These are phyloP conservation scores for Prunus yedoensis DNA, from an alignment of 331 rosid species.

Conservation along the genomic window DNA sequence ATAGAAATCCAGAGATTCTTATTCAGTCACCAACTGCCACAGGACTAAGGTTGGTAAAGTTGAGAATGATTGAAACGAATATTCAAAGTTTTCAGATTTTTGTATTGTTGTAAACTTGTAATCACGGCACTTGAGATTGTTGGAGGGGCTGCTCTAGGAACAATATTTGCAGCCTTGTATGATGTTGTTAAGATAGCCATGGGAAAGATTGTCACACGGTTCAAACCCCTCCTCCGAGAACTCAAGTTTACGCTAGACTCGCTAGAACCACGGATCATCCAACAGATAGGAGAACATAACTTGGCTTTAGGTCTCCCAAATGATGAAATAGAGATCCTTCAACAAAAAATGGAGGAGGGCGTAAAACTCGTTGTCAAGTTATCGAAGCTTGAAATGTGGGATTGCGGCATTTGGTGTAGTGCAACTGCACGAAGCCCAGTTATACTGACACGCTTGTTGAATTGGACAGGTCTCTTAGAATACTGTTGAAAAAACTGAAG, in stretches of 20 bases:
- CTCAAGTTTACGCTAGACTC: too few relatives aligned
- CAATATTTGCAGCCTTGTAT: background rate
- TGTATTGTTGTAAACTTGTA: too few relatives aligned
- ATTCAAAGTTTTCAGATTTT: background rate
- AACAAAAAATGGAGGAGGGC: conserved; percentile 2
- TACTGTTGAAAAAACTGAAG: background rate
- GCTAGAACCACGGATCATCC: too few relatives aligned
- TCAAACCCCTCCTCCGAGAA: too few relatives aligned
- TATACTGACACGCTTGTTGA: background rate
- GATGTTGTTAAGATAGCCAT: background rate
- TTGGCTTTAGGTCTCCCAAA: too few relatives aligned
- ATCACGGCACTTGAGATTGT: background rate
- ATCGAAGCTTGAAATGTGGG: background rate
- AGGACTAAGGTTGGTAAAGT: too few relatives aligned
- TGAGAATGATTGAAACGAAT: too few relatives aligned
- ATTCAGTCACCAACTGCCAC: too few relatives aligned
- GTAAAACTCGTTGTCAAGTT: background rate
- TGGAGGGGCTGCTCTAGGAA: conserved; percentile 1
- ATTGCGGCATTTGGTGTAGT: conserved; percentile 1
- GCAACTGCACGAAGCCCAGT: background rate
- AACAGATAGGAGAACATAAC: too few relatives aligned
- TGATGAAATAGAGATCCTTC: background rate
- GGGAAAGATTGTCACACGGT: too few relatives aligned
- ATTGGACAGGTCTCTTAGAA: conserved; percentile 1
- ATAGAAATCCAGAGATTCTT: too few relatives aligned